Evolutionary conservation across 768 basidiomycete genomes (phyloP).

Genomic region (Terana coerulea): DNA sequence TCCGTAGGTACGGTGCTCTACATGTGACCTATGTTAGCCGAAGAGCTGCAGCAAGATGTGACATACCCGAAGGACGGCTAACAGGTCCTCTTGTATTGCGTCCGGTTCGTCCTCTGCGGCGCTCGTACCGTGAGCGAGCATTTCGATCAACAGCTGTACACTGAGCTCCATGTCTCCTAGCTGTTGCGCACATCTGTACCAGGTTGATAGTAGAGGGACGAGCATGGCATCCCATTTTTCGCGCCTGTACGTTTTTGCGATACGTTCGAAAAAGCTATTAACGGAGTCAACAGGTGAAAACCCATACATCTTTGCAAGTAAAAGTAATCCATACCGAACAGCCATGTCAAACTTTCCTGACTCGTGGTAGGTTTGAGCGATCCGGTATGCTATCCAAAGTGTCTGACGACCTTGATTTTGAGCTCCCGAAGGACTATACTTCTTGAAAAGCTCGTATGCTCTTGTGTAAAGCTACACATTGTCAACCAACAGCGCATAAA

Average conservation of each 20-base stretch:
- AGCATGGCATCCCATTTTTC: slow-evolving; percentile 81
- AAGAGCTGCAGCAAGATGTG: neutral
- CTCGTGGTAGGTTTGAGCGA: slow-evolving; percentile 81
- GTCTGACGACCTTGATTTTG: slow-evolving; percentile 75
- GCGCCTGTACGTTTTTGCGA: slow-evolving; percentile 81
- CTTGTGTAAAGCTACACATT: slow-evolving; percentile 81
- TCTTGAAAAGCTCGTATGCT: slow-evolving; percentile 91
- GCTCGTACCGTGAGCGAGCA: slow-evolving; percentile 69
- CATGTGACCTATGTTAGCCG: neutral
- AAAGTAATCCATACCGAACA: slow-evolving; percentile 53
- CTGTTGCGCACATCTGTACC: slow-evolving; percentile 81
- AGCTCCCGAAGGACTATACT: slow-evolving; percentile 43
- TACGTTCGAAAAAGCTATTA: slow-evolving; percentile 93
- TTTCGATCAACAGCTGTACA: slow-evolving; percentile 74
- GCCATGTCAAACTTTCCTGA: slow-evolving; percentile 85
- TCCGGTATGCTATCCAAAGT: slow-evolving; percentile 86
- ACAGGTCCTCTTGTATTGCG: slow-evolving; percentile 62
- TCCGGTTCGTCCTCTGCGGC: slow-evolving; percentile 43
- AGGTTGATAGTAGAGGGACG: slow-evolving; percentile 66
- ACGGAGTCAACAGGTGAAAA: neutral
- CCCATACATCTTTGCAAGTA: neutral
- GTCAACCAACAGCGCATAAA: neutral
- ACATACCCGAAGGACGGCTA: slow-evolving; percentile 68
- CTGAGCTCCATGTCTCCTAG: slow-evolving; percentile 75
- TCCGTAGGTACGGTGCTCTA: slow-evolving; percentile 71